Evolutionary conservation across 2,329 filamentous ascomycete genomes (phyloP), one percentile per base, ranked within the genome.

Genomic region (Nakataea oryzae): DNA sequence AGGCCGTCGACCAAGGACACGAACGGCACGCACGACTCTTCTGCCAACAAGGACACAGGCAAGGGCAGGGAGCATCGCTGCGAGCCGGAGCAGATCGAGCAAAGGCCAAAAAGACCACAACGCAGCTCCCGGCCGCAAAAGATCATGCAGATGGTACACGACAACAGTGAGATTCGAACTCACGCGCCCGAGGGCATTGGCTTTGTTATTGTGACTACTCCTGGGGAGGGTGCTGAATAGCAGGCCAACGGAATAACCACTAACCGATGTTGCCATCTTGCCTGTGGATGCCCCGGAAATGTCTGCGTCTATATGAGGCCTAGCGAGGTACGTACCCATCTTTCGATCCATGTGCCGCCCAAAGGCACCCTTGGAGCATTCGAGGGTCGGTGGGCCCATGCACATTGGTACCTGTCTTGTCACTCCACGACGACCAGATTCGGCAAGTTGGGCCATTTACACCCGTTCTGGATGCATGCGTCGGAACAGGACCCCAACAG

Each of bases 81-180:
- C n/a, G n/a, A n/a, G n/a, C n/a, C n/a, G n/a, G n/a, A n/a, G n/a
- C n/a, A n/a, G n/a, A n/a, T n/a, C n/a, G n/a, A n/a, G n/a, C n/a
- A n/a, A n/a, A n/a, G 13, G 13, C 2, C 13, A n/a, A 27, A 56
- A 24, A 24, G 28, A 57, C 7, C 7, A 27, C 3, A 57, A 57
- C 11, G 14, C 2, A 32, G 8, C n/a, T n/a, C n/a, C n/a, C 30
- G 30, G 30, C 30, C 2, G 13, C 34, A 47, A 47, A 47, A 47
- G 34, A 13, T 21, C 21, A 30, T 7, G 41, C 17, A 47, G 41
- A 47, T 47, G 41, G 41, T 47, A n/a, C 30, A 30, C 56, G 63
- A 64, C 62, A 63, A 65, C 62, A 63, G 62, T 65, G 63, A 64
- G 64, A 64, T 65, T 64, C 62, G 64, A 66, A 65, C 64, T 65